Conservation (phyloP, 2,329 filamentous ascomycete genomes). For the Dothistroma septosporum region DNA sequence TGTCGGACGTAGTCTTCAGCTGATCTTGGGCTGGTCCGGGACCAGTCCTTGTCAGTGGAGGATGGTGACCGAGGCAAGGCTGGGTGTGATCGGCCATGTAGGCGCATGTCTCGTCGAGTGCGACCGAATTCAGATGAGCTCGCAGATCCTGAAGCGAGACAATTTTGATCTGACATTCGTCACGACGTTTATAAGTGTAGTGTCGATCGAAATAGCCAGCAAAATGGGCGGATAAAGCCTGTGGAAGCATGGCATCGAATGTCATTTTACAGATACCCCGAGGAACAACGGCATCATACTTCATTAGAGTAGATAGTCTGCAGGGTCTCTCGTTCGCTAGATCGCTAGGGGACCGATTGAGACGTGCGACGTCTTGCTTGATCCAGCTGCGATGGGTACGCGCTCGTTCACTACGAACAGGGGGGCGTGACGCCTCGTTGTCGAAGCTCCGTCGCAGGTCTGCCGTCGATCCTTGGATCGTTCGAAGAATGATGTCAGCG, state of each 20-base stretch:
- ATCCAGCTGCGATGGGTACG: background rate
- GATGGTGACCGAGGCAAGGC: constrained; percentile 23
- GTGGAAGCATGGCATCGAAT: constrained; percentile 1
- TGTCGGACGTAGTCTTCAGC: background rate
- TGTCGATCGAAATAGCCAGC: constrained; percentile 7
- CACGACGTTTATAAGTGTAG: constrained; percentile 11
- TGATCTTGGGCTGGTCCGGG: background rate
- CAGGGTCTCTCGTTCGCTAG: background rate
- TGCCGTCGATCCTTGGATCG: background rate
- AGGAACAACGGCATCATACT: background rate
- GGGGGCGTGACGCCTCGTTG: background rate
- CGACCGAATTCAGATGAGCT: constrained; percentile 10
- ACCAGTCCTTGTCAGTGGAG: constrained; percentile 3
- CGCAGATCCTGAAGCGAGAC: constrained; percentile 16
- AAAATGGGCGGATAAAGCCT: constrained; percentile 5
- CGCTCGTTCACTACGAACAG: background rate
- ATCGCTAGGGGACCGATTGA: background rate
- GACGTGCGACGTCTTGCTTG: background rate
- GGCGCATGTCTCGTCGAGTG: constrained; percentile 15
- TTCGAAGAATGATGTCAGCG: background rate
- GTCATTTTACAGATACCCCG: constrained; percentile 10
- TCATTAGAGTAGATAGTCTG: background rate
- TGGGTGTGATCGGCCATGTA: constrained; percentile 19
- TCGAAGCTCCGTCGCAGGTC: background rate
- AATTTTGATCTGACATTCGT: constrained; percentile 20